A percentile compares a stretch with the other conserved stretches of the same genome.
Conservation (phyloP, 805 yeast species). For the Ogataea methylovora region DNA sequence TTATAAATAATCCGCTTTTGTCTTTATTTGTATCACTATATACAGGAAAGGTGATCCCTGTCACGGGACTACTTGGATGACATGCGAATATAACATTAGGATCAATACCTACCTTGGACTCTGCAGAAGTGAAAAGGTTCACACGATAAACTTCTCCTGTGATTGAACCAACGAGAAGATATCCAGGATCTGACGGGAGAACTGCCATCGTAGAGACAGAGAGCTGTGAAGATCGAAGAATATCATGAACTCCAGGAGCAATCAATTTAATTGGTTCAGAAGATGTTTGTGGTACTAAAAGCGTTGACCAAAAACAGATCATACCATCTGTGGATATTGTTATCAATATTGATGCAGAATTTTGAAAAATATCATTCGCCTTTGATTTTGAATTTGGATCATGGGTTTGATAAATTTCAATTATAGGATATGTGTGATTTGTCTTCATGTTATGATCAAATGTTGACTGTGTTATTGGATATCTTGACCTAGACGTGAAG, state of each 20-base stretch:
- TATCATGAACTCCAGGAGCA: slow-evolving; percentile 10
- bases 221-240: no score
- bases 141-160: slow-evolving; percentile 27
- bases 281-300: slow-evolving; percentile 1
- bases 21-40: neutral
- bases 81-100: slow-evolving; percentile 14
- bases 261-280: slow-evolving; percentile 4
- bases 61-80: slow-evolving; percentile 26
- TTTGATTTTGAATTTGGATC: neutral
- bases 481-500: slow-evolving; percentile 21
- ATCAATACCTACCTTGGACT: slow-evolving; percentile 18
- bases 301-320: slow-evolving; percentile 3
- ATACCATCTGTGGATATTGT: slow-evolving; percentile 13
- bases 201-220: slow-evolving; percentile 6
- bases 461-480: slow-evolving; percentile 13
- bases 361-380: neutral
- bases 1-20: slow-evolving; percentile 10
- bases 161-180: slow-evolving; percentile 28
- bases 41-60: slow-evolving; percentile 21
- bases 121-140: slow-evolving; percentile 21
- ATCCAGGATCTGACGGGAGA: slow-evolving; percentile 19
- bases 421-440: slow-evolving; percentile 9
- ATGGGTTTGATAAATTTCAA: slow-evolving; percentile 15
- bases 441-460: slow-evolving; percentile 1
- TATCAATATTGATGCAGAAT: slow-evolving; percentile 15